Evolutionary conservation across 805 yeast species (phyloP).

Genomic region (Starmera pachycereana): DNA sequence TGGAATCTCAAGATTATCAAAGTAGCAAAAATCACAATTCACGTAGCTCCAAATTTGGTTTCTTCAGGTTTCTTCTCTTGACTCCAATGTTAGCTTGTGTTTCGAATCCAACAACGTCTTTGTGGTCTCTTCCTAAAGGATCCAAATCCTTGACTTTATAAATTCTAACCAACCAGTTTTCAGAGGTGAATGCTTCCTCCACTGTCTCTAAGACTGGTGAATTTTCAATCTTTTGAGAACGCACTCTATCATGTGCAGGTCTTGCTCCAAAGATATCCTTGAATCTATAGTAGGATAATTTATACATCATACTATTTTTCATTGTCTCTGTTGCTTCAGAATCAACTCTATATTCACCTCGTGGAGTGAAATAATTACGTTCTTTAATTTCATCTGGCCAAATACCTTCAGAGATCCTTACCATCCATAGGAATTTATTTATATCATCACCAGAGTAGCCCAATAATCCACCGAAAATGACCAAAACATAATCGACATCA

Average conservation of each 20-base stretch:
- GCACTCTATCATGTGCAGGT: conserved; percentile 74
- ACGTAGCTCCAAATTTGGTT: conserved; percentile 41
- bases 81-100: conserved; percentile 22
- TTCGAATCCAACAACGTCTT: conserved; percentile 45
- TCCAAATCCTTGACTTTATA: conserved; percentile 88
- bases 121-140: conserved; percentile 71
- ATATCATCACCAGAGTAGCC: conserved; percentile 96
- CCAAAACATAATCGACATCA: conserved; percentile 90
- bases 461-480: conserved; percentile 87
- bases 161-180: conserved; percentile 94
- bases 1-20: too few species aligned
- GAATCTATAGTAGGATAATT: conserved; percentile 85
- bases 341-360: conserved; percentile 87
- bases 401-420: conserved; percentile 94
- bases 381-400: conserved; percentile 99
- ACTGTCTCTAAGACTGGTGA: conserved; percentile 57
- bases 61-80: conserved; percentile 34
- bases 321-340: conserved; percentile 71
- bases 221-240: conserved; percentile 65
- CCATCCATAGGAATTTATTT: conserved; percentile 98
- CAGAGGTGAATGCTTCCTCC: conserved; percentile 92
- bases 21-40: conserved; percentile 4
- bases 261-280: conserved; percentile 53
- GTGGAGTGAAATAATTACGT: conserved; percentile 68
- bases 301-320: conserved; percentile 88